Conservation (phyloP, 169 alveolate genomes). For the Eimeria acervulina region DNA sequence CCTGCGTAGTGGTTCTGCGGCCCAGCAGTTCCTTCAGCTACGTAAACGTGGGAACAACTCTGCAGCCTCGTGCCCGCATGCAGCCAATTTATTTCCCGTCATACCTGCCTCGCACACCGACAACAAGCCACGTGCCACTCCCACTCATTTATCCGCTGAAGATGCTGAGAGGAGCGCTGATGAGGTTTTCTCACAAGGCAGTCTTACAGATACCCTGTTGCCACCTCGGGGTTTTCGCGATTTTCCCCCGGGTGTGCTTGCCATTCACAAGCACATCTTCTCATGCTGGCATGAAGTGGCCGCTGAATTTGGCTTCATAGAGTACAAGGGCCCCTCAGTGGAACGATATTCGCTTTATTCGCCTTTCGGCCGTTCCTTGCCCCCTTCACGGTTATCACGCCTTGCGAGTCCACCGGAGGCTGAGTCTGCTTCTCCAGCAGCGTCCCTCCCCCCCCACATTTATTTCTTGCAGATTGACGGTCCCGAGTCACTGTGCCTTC, state of each 20-base stretch:
- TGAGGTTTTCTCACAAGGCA: not conserved
- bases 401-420: not conserved
- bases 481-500: conserved; percentile 79
- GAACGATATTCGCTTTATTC: conserved; percentile 81
- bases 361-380: not conserved
- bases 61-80: not conserved
- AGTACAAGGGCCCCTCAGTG: conserved; percentile 82
- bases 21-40: not conserved
- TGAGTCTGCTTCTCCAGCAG: not conserved
- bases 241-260: conserved; percentile 61
- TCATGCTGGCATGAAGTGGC: conserved; percentile 80
- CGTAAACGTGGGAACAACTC: not conserved
- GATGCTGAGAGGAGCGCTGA: not conserved
- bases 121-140: not conserved
- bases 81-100: no score
- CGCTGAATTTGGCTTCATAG: conserved; percentile 80
- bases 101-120: not conserved
- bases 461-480: conserved; percentile 76
- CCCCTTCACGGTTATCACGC: not conserved
- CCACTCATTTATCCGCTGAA: no score
- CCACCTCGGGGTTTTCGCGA: conserved; percentile 81
- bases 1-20: not conserved
- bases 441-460: conserved; percentile 73
- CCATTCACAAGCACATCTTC: conserved; percentile 59
- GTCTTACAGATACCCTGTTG: not conserved